phyloP scores from a whole-genome alignment of 1,284 basidiomycete genomes.

The Moesziomyces globuligerus region DNA sequence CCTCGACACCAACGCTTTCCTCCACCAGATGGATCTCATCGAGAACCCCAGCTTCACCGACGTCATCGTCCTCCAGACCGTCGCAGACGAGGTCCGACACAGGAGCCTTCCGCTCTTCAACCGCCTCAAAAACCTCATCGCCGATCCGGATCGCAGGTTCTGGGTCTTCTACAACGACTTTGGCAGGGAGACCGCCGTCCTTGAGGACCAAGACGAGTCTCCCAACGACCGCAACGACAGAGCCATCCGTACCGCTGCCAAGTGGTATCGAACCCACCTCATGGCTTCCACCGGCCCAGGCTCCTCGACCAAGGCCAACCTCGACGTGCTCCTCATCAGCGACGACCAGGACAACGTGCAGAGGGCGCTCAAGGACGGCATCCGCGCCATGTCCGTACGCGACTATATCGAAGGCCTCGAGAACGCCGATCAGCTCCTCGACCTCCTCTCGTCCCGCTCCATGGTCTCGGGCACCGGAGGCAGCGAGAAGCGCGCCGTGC shows the following conservation, averaged over 20 bases:
- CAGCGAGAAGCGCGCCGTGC: slow-evolving; percentile 40
- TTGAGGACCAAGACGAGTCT: slow-evolving; percentile 53
- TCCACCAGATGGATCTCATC: slow-evolving; percentile 74
- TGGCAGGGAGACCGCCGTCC: slow-evolving; percentile 50
- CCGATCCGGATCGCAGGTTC: slow-evolving; percentile 62
- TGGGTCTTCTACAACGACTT: slow-evolving; percentile 65
- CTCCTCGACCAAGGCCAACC: slow-evolving; percentile 38
- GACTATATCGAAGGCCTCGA: slow-evolving; percentile 64
- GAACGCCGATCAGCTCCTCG: slow-evolving; percentile 57
- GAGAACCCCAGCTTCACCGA: slow-evolving; percentile 61
- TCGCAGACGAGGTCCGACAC: slow-evolving; percentile 94
- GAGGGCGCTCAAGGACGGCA: slow-evolving; percentile 68
- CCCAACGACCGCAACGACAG: slow-evolving; percentile 66
- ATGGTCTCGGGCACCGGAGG: slow-evolving; percentile 31
- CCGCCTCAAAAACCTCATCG: slow-evolving; percentile 62
- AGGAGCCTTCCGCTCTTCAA: slow-evolving; percentile 92
- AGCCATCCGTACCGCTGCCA: slow-evolving; percentile 59
- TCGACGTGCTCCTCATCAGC: slow-evolving; percentile 68
- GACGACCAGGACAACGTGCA: slow-evolving; percentile 88
- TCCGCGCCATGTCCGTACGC: slow-evolving; percentile 58
- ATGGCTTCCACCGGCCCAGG: slow-evolving; percentile 35
- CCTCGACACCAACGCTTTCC: slow-evolving; percentile 94
- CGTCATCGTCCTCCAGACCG: slow-evolving; percentile 87
- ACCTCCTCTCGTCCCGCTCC: slow-evolving; percentile 59
- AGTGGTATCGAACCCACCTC: slow-evolving; percentile 62